Percentiles rank a stretch among this genome's conserved stretches.
Evolutionary conservation across 345 rosid species (phyloP).

Genomic region (Hibiscus syriacus): DNA sequence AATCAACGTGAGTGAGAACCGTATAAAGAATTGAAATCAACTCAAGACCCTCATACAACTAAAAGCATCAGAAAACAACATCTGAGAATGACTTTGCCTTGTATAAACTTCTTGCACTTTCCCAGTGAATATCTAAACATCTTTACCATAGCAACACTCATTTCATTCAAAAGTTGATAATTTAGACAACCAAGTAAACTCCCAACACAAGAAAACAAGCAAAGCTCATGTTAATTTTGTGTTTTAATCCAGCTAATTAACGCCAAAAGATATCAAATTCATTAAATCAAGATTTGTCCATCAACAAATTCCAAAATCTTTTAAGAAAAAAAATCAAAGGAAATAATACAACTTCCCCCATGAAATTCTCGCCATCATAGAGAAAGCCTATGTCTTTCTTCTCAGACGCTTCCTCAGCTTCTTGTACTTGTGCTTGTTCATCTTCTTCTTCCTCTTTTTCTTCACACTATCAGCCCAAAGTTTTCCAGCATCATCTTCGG

Average conservation of each 20-base stretch:
- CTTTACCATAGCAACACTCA: neutral
- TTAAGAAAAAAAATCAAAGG: neutral
- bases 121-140: neutral
- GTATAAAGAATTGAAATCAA: neutral
- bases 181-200: too few species aligned
- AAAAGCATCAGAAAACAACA: neutral
- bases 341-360: neutral
- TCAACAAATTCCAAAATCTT: neutral
- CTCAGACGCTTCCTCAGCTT: too few species aligned
- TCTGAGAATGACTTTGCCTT: neutral
- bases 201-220: neutral
- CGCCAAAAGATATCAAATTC: neutral
- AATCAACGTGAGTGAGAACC: neutral
- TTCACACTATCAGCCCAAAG: too few species aligned
- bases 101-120: neutral
- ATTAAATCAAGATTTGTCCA: neutral
- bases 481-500: too few species aligned
- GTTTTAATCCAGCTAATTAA: neutral
- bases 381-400: too few species aligned
- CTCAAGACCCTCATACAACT: neutral
- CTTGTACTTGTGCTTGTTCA: too few species aligned
- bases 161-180: too few species aligned
- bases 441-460: too few species aligned
- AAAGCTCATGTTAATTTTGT: neutral
- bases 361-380: conserved; percentile 19